Evolutionary conservation across 1,284 basidiomycete genomes (phyloP).

Genomic region (Omphalotus olearius): DNA sequence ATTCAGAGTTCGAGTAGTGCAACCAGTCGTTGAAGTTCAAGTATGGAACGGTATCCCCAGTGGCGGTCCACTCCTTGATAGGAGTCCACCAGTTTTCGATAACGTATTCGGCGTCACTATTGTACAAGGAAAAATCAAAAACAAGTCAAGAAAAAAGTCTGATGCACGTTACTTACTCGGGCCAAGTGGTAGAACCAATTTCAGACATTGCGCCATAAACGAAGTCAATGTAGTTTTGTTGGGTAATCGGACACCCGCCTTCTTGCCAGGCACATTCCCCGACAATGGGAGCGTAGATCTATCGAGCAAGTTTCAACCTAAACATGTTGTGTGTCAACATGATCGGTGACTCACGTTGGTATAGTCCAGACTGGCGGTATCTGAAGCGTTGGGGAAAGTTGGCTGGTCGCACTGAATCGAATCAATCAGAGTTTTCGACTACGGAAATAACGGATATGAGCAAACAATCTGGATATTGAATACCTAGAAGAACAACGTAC

Average conservation of each 20-base stretch:
- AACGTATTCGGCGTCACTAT: conserved; percentile 13
- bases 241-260: conserved; percentile 19
- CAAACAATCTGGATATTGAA: background rate
- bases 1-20: conserved; percentile 17
- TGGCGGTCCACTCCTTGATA: conserved; percentile 19
- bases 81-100: conserved; percentile 13
- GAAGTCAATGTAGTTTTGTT: conserved; percentile 22
- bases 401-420: conserved; percentile 5
- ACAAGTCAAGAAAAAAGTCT: background rate
- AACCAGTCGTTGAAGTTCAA: conserved; percentile 23
- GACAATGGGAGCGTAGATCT: conserved; percentile 18
- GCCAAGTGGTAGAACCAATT: conserved; percentile 11
- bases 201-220: conserved; percentile 16
- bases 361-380: conserved; percentile 7
- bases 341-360: background rate
- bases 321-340: background rate
- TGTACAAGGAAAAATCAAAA: background rate
- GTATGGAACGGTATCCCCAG: conserved; percentile 19
- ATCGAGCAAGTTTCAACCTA: background rate
- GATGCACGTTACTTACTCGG: conserved; percentile 10
- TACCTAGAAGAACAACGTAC: background rate
- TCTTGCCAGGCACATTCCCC: conserved; percentile 17
- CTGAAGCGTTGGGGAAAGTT: background rate
- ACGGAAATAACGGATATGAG: no score
- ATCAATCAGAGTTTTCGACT: background rate